Evolutionary conservation across 441 rosid genomes (phyloP), one percentile per base, ranked within the genome.

Genomic region (Erodium chrysanthum): DNA sequence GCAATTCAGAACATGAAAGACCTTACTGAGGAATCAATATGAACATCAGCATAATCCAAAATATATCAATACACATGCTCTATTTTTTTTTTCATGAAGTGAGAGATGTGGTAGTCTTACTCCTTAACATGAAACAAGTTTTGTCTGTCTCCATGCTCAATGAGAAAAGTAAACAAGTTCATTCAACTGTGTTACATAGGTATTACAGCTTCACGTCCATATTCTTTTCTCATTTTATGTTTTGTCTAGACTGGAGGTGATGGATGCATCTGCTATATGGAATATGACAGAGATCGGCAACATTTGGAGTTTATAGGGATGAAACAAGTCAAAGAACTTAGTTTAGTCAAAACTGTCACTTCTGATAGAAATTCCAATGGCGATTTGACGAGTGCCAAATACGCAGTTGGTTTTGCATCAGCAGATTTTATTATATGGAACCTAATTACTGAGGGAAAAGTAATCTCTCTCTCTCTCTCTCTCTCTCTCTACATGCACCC

Each of bases 211-310:
- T 64, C 29, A 37, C 52, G 18, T 3, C 54, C 54, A 14, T 11
- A 14, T 46, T 7, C 58, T 67, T 74, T 71, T 69, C 35, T 63
- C 68, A 15, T 71, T 44, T 72, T 31, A 50, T 68, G 69, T 58
- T 66, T 70, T 79, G 63, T 78, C 79, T 81, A 94, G 98, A 87
- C 89, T 66, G 97, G 98, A 73, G 97, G 84, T 74, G 98, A 94
- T 78, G 98, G 98, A 58, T 94, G 98, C 85, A 80, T 94, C 76
- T 94, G 98, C 86, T 83, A 82, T 74, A 83, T 89, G 50, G 91
- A 88, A 66, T 88, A 84, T 82, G 89, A 83, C 72, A 83, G 69
- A 75, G 83, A 76, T 75, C 84, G 29, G 70, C 79, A 80, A 71
- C 69, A 72, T 71, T 75, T 88, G 58, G 94, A 89, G 80, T 91